Base-by-base conservation (phyloP, 768 basidiomycete genomes). In the Coprinellus micaceus region DNA sequence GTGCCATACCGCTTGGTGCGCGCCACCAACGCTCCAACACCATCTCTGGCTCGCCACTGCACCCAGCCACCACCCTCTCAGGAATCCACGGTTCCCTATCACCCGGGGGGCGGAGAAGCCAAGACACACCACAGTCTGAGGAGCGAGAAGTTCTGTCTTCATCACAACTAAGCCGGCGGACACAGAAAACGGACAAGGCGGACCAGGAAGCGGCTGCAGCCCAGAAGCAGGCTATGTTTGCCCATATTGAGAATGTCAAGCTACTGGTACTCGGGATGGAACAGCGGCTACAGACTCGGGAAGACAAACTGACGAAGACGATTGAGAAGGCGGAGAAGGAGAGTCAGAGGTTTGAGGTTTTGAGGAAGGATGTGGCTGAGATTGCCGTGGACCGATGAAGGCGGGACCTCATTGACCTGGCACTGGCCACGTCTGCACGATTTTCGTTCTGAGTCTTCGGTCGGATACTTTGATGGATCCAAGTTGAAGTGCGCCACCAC, bases 261-360 rank as follows among this genome's bases (percentile, higher is more conserved):
- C 67, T 86, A 58, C 70, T 89, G 21, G 79, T 91, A 17, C 71
- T 89, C 15, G 89, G 89, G 0, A 89, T 91, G 84, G 86, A 89
- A 56, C 83, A 89, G 63, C 78, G 86, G 54, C 72, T 89, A 58
- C 79, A 86, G 56, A 69, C 69, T 15, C 77, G 86, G 30, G 84
- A 89, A 60, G 82, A 81, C 39, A 83, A 82, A 66, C 69, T 91
- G 24, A 62, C 71, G 12, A 84, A 85, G 65, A 81, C 77, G 25
- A 71, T 88, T 17, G 79, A 82, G 63, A 75, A 75, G 24, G 89
- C 88, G 1, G 83, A 86, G 63, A 68, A 68, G 29, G 85, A 88
- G 61, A 74, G 78, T n/a, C 66, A 67, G 51, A 77, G 72, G 60
- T 87, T 78, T 55, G 83, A 88, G 58, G 65, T 72, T 46, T 53